Percentiles rank a stretch among this genome's conserved stretches.
These are phyloP conservation scores for Aaosphaeria pasadenensis DNA, from an alignment of 2,329 filamentous ascomycete genomes.

Conservation along the genomic window DNA sequence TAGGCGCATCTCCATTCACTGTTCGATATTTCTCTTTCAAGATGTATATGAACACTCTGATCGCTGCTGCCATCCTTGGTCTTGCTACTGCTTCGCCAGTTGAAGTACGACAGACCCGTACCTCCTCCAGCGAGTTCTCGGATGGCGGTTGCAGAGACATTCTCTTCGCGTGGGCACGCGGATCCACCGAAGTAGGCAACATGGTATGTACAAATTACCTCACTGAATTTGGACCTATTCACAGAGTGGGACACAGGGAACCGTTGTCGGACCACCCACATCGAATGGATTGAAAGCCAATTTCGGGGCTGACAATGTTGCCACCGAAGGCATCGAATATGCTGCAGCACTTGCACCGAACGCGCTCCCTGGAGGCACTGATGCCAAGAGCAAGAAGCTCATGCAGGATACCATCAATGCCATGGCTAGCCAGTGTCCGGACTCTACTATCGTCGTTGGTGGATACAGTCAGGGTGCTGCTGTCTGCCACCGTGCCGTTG, in stretches of 20 bases:
- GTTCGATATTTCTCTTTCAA: background rate
- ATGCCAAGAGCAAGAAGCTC: constrained; percentile 14
- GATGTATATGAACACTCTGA: constrained; percentile 14
- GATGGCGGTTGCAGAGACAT: constrained; percentile 40
- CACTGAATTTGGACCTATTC: constrained; percentile 1
- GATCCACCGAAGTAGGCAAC: constrained; percentile 49
- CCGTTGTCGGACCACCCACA: constrained; percentile 28
- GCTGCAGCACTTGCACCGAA: constrained; percentile 25
- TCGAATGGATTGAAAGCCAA: constrained; percentile 25
- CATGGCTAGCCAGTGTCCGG: constrained; percentile 30
- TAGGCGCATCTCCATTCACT: background rate
- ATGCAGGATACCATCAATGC: constrained; percentile 20
- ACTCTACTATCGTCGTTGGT: constrained; percentile 27
- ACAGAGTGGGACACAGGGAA: constrained; percentile 26
- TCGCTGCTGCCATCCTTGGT: constrained; percentile 17
- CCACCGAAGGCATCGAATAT: constrained; percentile 33
- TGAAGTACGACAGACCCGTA: constrained; percentile 23
- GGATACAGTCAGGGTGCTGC: constrained; percentile 35
- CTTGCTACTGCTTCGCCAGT: constrained; percentile 20
- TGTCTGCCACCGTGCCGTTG: constrained; percentile 32
- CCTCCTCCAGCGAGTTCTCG: constrained; percentile 38
- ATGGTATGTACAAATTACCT: constrained; percentile 40
- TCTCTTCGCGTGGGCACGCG: constrained; percentile 50
- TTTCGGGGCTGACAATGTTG: constrained; percentile 23
- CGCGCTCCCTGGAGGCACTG: constrained; percentile 27